phyloP scores from a whole-genome alignment of 228 moss, liverwort and hornwort species.

The Sphagnum magellanicum region DNA sequence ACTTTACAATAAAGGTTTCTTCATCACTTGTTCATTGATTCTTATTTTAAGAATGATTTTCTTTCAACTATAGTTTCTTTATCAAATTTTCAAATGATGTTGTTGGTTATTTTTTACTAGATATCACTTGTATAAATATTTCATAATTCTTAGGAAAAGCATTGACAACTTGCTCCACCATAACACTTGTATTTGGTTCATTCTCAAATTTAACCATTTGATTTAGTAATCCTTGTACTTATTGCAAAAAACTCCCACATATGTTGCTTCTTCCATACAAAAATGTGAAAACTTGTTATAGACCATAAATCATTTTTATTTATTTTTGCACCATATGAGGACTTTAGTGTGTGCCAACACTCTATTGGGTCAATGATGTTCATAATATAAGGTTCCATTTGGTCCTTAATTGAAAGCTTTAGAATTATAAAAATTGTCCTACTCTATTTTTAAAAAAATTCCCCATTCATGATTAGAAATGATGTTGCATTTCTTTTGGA shows the following conservation, averaged over 20 bases:
- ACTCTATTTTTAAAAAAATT: rapidly evolving
- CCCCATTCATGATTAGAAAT: too few species aligned
- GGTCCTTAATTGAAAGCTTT: too few species aligned
- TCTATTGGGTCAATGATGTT: neutral
- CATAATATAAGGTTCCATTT: too few species aligned
- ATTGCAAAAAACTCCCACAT: neutral
- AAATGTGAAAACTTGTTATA: neutral
- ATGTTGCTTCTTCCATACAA: neutral
- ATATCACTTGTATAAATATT: neutral
- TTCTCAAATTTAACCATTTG: neutral
- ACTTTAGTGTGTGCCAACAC: neutral
- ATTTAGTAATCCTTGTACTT: neutral
- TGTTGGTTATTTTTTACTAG: neutral
- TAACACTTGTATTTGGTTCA: neutral
- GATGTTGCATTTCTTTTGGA: too few species aligned
- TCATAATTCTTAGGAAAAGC: neutral
- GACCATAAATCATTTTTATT: neutral
- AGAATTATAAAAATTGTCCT: too few species aligned
- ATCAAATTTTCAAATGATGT: neutral
- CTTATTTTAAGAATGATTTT: neutral
- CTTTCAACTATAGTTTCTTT: neutral
- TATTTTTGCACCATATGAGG: neutral
- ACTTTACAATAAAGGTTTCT: neutral
- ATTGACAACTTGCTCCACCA: neutral
- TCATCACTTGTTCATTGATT: neutral